Percentiles rank a stretch among this genome's conserved stretches.
Evolutionary conservation across 129 eudicot genomes (phyloP).

Genomic region (Pseudognaphalium luteoalbum): DNA sequence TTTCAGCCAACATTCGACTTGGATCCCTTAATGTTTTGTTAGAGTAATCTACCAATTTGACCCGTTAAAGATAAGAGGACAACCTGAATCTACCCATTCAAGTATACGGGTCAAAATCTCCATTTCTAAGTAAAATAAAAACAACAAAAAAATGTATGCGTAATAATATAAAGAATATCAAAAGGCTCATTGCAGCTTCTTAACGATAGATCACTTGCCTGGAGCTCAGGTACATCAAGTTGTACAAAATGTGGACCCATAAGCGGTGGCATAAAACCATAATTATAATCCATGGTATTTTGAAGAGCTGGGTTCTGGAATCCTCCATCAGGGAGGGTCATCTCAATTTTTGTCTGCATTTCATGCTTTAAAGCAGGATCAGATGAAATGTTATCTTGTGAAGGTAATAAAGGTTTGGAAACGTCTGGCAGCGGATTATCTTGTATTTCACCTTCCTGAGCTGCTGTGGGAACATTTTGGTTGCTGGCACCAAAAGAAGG

Average conservation of each 20-base stretch:
- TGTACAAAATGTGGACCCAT: constrained; percentile 49
- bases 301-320: constrained; percentile 47
- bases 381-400: constrained; percentile 32
- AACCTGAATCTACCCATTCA: too few relatives aligned
- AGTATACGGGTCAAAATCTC: too few relatives aligned
- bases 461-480: constrained; percentile 30
- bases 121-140: not conserved
- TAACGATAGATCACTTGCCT: constrained; percentile 37
- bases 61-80: too few relatives aligned
- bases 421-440: constrained; percentile 29
- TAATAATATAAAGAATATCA: too few relatives aligned
- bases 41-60: too few relatives aligned
- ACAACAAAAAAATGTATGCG: not conserved
- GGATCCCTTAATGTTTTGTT: too few relatives aligned
- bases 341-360: constrained; percentile 46
- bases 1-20: too few relatives aligned
- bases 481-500: constrained; percentile 38
- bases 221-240: constrained; percentile 51
- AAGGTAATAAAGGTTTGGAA: constrained; percentile 28
- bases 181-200: not conserved
- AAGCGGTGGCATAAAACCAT: constrained; percentile 48
- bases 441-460: constrained; percentile 36
- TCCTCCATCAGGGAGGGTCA: constrained; percentile 27
- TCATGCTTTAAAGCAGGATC: constrained; percentile 39
- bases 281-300: constrained; percentile 44